Evolutionary conservation across 257 asterid genomes (phyloP).

Genomic region (Thymus mandschuricus): DNA sequence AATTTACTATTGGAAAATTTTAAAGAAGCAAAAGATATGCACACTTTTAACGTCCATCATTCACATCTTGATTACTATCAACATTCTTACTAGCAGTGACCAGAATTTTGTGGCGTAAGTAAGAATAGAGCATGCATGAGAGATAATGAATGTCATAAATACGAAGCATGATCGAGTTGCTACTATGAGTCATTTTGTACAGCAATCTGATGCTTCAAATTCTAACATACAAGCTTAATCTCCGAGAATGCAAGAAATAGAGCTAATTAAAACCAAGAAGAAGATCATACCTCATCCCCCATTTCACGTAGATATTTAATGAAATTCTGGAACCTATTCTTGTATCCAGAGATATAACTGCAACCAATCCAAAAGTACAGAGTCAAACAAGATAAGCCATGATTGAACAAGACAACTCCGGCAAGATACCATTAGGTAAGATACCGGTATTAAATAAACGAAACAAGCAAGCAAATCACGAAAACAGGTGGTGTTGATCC

Average conservation of each 20-base stretch:
- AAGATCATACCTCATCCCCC: conserved; percentile 97
- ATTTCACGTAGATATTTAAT: conserved; percentile 92
- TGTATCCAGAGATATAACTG: conserved; percentile 97
- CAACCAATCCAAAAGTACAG: conserved; percentile 35
- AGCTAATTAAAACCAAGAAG: neutral
- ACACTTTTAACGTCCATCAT: neutral
- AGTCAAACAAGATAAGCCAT: conserved; percentile 22
- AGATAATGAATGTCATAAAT: neutral
- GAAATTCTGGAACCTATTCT: conserved; percentile 97
- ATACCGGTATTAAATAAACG: neutral
- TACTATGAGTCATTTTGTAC: neutral
- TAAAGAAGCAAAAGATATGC: conserved; percentile 7
- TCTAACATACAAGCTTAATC: neutral
- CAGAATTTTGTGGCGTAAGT: neutral
- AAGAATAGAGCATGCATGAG: neutral
- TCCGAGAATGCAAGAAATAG: neutral
- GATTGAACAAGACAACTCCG: neutral
- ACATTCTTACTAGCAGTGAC: neutral
- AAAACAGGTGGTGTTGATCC: neutral
- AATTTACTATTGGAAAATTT: conserved; percentile 9
- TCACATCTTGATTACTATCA: conserved; percentile 7
- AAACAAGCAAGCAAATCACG: conserved; percentile 20
- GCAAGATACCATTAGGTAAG: neutral
- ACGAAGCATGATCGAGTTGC: neutral
- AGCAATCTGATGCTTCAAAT: neutral